Percentiles rank a stretch among this genome's conserved stretches.
phyloP scores from a whole-genome alignment of 441 rosid species.

The Erodium moschatum region DNA sequence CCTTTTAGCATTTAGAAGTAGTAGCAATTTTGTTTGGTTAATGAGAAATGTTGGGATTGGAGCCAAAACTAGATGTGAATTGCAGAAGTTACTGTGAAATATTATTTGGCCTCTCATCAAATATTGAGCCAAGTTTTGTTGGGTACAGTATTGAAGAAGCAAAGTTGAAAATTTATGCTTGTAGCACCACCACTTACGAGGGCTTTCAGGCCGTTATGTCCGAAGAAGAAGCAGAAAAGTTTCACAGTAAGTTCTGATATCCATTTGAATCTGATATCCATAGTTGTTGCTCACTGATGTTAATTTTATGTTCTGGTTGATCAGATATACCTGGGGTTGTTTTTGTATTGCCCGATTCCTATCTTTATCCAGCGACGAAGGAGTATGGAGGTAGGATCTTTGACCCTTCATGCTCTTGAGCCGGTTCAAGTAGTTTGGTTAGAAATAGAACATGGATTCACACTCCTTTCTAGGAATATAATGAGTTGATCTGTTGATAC shows the following conservation, averaged over 20 bases:
- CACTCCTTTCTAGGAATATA: not conserved
- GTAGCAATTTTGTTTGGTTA: not conserved
- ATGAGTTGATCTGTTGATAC: not conserved
- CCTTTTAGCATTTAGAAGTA: not conserved
- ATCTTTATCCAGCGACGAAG: conserved; percentile 74
- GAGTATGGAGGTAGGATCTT: conserved; percentile 70
- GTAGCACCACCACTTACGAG: not conserved
- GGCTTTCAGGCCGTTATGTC: conserved; percentile 8
- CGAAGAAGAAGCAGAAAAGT: conserved; percentile 52
- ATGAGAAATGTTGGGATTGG: not conserved
- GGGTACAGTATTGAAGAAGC: conserved; percentile 6
- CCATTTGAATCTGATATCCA: not conserved
- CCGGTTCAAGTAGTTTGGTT: conserved; percentile 1
- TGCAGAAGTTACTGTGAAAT: not conserved
- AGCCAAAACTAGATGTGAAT: not conserved
- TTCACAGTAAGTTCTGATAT: conserved; percentile 32
- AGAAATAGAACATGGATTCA: not conserved
- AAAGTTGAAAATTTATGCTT: not conserved
- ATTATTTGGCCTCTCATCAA: not conserved
- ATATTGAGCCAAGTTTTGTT: conserved; percentile 14
- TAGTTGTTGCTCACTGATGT: not conserved
- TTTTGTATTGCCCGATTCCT: conserved; percentile 80
- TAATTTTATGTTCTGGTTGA: conserved; percentile 5
- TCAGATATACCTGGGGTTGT: conserved; percentile 76
- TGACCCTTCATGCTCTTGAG: not conserved